Conservation (phyloP, 768 basidiomycete genomes). For the Podaxis carcinomalis region DNA sequence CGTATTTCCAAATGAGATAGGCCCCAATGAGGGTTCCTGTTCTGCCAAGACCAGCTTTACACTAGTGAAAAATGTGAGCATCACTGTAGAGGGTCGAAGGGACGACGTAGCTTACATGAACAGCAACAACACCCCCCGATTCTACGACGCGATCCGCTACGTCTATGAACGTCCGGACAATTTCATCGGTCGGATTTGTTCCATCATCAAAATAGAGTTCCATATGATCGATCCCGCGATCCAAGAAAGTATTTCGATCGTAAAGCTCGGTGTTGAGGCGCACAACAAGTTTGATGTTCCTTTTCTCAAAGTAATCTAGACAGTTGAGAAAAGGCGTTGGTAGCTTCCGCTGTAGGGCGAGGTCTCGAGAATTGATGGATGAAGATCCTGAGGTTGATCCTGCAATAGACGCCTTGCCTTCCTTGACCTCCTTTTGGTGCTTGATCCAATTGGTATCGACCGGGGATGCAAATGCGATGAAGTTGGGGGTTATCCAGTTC, state of each 20-base stretch:
- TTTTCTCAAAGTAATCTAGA: conserved; percentile 87
- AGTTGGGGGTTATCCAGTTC: conserved; percentile 92
- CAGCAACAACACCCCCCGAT: conserved; percentile 76
- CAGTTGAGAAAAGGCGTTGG: conserved; percentile 84
- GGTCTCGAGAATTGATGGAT: conserved; percentile 21
- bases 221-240: conserved; percentile 82
- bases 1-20: conserved; percentile 98
- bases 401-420: conserved; percentile 27
- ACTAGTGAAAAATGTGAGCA: conserved; percentile 42
- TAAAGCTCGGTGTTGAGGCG: conserved; percentile 93
- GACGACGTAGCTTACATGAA: conserved; percentile 59
- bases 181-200: conserved; percentile 95
- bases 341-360: conserved; percentile 73
- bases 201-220: conserved; percentile 98
- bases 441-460: conserved; percentile 81
- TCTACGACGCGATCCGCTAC: conserved; percentile 77
- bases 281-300: conserved; percentile 85
- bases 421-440: conserved; percentile 61
- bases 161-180: conserved; percentile 88
- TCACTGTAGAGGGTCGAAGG: background rate
- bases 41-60: conserved; percentile 94
- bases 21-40: conserved; percentile 97
- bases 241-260: conserved; percentile 74
- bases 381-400: conserved; percentile 26
- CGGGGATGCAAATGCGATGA: conserved; percentile 93